Percentiles rank a stretch among this genome's conserved stretches.
Evolutionary conservation across 768 basidiomycete species (phyloP).

Genomic region (Nidularia pulvinata): DNA sequence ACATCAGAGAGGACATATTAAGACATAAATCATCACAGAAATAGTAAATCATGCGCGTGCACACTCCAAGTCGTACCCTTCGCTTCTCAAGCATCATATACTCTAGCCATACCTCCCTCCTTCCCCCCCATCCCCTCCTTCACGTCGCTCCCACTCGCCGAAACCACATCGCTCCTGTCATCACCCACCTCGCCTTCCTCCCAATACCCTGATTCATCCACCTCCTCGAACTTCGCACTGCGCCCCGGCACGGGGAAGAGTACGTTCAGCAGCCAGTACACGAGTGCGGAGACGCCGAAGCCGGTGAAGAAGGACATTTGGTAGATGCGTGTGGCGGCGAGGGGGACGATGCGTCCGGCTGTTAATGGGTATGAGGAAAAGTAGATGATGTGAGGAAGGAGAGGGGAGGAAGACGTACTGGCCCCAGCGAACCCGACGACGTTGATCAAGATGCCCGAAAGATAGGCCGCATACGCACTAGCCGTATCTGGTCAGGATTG

Average conservation of each 20-base stretch:
- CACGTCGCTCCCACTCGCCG: background rate
- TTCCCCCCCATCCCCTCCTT: background rate
- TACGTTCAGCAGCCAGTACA: constrained; percentile 61
- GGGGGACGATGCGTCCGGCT: constrained; percentile 62
- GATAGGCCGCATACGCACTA: constrained; percentile 67
- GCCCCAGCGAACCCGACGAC: constrained; percentile 82
- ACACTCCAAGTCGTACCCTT: too few species aligned
- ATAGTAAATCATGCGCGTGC: too few species aligned
- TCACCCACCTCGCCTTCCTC: constrained; percentile 4
- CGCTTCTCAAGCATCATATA: background rate
- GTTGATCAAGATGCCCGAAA: constrained; percentile 79
- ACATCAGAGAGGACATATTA: too few species aligned
- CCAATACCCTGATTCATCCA: constrained; percentile 43
- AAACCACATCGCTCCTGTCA: constrained; percentile 8
- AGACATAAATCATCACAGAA: too few species aligned
- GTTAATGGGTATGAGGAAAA: background rate
- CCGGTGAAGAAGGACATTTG: constrained; percentile 86
- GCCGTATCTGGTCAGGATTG: background rate
- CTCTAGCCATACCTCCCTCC: too few species aligned
- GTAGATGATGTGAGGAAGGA: background rate
- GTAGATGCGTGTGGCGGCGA: constrained; percentile 73
- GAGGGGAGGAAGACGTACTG: constrained; percentile 34
- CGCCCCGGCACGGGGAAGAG: constrained; percentile 61
- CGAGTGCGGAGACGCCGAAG: constrained; percentile 63
- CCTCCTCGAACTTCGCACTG: constrained; percentile 47